Evolutionary conservation across 768 basidiomycete species (phyloP).

Genomic region (Hemileccinum rubropunctum): DNA sequence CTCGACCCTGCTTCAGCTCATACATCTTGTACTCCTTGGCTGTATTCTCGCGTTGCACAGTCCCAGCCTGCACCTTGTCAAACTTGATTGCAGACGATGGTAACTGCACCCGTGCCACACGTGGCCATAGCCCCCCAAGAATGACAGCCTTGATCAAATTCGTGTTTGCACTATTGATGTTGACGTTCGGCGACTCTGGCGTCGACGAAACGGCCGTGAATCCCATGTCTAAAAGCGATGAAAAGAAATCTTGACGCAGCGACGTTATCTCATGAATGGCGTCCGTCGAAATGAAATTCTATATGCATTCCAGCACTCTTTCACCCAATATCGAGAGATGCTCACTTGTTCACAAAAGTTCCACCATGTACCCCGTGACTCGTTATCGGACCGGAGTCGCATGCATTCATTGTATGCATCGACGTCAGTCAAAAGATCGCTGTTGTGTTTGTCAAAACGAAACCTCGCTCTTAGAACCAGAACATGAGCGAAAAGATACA

Average conservation of each 20-base stretch:
- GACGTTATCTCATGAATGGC: conserved; percentile 76
- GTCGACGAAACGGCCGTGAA: conserved; percentile 53
- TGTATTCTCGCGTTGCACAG: conserved; percentile 79
- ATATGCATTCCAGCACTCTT: neutral
- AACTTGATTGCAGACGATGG: conserved; percentile 77
- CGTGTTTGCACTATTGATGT: conserved; percentile 59
- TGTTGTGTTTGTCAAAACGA: conserved; percentile 66
- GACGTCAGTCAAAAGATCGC: conserved; percentile 83
- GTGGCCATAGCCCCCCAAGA: conserved; percentile 85
- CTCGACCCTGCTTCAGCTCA: conserved; percentile 60
- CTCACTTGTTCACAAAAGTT: conserved; percentile 71
- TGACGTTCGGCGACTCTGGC: conserved; percentile 51
- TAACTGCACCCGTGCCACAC: conserved; percentile 72
- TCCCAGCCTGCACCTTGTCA: conserved; percentile 80
- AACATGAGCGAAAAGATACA: neutral
- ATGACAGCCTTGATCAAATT: conserved; percentile 84
- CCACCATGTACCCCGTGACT: conserved; percentile 43
- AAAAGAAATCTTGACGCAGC: conserved; percentile 74
- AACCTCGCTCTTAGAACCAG: conserved; percentile 56
- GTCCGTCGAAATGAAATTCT: conserved; percentile 82
- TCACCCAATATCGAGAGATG: neutral
- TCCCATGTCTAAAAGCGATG: conserved; percentile 66
- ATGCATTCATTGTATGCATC: conserved; percentile 69
- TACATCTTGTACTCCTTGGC: conserved; percentile 84
- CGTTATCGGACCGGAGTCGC: conserved; percentile 48